phyloP scores from a whole-genome alignment of 495 filamentous ascomycete species.

The Viridothelium virens region DNA sequence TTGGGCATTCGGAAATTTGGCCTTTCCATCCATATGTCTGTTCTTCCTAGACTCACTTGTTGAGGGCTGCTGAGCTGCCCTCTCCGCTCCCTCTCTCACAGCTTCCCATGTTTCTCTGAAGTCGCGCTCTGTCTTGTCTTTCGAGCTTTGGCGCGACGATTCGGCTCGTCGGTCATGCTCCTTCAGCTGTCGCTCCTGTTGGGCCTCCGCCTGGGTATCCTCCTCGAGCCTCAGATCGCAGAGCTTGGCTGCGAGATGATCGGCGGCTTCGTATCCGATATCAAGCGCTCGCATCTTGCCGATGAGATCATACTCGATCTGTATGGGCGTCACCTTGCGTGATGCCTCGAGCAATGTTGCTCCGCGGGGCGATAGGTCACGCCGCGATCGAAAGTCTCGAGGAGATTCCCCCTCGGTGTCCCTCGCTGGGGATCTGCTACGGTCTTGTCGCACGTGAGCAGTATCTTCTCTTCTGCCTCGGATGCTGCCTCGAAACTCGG shows the following conservation, averaged over 20 bases:
- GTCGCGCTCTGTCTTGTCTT: not conserved
- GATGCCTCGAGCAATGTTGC: not conserved
- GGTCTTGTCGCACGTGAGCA: not conserved
- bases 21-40: too few relatives aligned
- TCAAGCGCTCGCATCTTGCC: not conserved
- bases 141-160: not conserved
- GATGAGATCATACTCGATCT: not conserved
- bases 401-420: not conserved
- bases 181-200: not conserved
- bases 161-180: not conserved
- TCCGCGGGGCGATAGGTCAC: not conserved
- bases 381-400: not conserved
- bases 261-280: not conserved
- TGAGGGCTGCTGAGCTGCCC: too few relatives aligned
- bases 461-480: not conserved
- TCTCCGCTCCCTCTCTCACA: too few relatives aligned
- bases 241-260: not conserved
- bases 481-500: not conserved
- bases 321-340: not conserved
- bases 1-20: too few relatives aligned
- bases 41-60: too few relatives aligned
- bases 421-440: not conserved
- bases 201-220: not conserved
- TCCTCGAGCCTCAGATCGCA: not conserved
- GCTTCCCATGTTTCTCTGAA: not conserved